Conservation (phyloP, 257 asterid genomes). For the Solanum lycopersicoides region DNA sequence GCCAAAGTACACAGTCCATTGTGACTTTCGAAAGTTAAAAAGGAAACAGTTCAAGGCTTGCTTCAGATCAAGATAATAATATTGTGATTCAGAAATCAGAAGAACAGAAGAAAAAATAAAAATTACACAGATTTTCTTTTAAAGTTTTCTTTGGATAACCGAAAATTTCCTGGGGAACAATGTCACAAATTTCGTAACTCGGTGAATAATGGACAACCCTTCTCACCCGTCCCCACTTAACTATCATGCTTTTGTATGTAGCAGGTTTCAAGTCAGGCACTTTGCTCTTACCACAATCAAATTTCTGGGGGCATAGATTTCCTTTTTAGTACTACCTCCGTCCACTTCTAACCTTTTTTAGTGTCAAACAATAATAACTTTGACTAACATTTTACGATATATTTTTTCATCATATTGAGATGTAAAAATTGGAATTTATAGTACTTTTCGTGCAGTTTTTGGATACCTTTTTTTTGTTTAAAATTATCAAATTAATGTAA, state of each 20-base stretch:
- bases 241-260: neutral
- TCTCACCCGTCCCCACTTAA: neutral
- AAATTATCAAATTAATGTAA: neutral
- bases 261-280: neutral
- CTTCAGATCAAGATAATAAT: neutral
- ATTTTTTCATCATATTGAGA: neutral
- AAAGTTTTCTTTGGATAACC: neutral
- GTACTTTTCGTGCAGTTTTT: neutral
- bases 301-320: neutral
- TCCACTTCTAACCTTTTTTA: neutral
- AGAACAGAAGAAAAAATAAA: neutral
- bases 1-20: neutral
- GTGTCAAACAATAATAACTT: neutral
- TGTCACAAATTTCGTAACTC: neutral
- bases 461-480: too few relatives aligned
- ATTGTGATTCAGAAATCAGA: neutral
- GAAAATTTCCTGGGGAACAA: neutral
- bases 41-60: neutral
- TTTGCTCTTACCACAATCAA: neutral
- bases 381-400: neutral
- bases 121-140: neutral
- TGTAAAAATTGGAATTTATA: neutral
- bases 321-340: neutral
- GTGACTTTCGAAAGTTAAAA: neutral
- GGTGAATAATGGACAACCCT: neutral